phyloP scores from a whole-genome alignment of 2,329 filamentous ascomycete species.

The Gnomoniopsis smithogilvyi region DNA sequence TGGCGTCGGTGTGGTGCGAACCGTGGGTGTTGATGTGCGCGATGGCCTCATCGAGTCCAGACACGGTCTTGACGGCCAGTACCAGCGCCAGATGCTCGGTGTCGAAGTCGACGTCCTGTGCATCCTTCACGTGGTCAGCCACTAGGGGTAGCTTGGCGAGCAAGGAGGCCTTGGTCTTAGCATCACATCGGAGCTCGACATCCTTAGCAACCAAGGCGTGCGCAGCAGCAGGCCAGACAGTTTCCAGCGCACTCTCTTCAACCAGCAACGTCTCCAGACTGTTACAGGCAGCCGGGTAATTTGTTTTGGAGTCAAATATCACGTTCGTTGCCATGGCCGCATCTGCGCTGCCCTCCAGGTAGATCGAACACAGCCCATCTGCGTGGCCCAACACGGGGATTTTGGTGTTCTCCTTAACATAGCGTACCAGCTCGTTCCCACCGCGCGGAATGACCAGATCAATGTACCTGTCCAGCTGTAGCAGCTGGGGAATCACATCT shows the following conservation, averaged over 20 bases:
- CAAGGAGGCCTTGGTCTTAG: constrained; percentile 62
- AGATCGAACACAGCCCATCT: constrained; percentile 86
- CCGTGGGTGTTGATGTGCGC: constrained; percentile 88
- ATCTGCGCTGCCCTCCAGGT: constrained; percentile 78
- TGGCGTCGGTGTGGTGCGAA: constrained; percentile 91
- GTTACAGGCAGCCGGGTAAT: constrained; percentile 95
- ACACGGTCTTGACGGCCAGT: constrained; percentile 78
- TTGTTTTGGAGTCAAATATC: constrained; percentile 87
- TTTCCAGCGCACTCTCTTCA: constrained; percentile 65
- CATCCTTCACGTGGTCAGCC: constrained; percentile 55
- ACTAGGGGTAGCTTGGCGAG: constrained; percentile 38
- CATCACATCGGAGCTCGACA: constrained; percentile 80
- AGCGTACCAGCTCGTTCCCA: constrained; percentile 83
- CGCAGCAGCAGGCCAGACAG: constrained; percentile 69
- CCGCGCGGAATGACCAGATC: constrained; percentile 94
- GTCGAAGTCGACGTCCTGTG: constrained; percentile 69
- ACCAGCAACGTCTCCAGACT: constrained; percentile 89
- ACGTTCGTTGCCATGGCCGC: constrained; percentile 68
- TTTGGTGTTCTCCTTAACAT: constrained; percentile 85
- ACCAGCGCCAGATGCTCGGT: constrained; percentile 88
- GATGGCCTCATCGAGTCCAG: constrained; percentile 67
- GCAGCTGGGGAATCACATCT: constrained; percentile 84
- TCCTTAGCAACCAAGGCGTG: constrained; percentile 70
- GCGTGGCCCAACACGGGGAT: constrained; percentile 97
- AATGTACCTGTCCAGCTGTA: constrained; percentile 81